phyloP scores from a whole-genome alignment of 2,329 filamentous ascomycete species.

The Colletotrichum godetiae region DNA sequence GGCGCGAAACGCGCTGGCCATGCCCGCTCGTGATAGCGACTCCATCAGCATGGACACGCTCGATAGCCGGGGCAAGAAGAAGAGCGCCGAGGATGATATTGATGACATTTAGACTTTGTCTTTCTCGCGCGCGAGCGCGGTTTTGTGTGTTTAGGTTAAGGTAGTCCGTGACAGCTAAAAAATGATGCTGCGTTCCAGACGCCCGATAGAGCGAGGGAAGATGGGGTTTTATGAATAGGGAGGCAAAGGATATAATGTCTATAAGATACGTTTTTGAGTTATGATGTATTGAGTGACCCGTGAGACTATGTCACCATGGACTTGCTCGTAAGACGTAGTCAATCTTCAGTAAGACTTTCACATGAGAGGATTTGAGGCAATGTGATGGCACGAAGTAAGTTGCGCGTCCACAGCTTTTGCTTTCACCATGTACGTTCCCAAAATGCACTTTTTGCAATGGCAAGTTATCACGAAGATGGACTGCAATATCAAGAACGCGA shows the following conservation, averaged over 20 bases:
- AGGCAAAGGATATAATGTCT: slow-evolving; percentile 35
- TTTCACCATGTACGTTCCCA: too few relatives aligned
- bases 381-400: too few relatives aligned
- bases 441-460: too few relatives aligned
- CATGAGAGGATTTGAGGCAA: too few relatives aligned
- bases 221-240: slow-evolving; percentile 18
- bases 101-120: slow-evolving; percentile 64
- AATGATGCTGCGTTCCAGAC: slow-evolving; percentile 21
- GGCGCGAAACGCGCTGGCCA: slow-evolving; percentile 83
- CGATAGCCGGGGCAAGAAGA: slow-evolving; percentile 69
- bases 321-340: too few relatives aligned
- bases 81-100: slow-evolving; percentile 57
- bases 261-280: slow-evolving; percentile 19
- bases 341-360: too few relatives aligned
- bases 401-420: too few relatives aligned
- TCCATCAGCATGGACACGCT: slow-evolving; percentile 69
- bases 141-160: background rate
- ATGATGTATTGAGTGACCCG: background rate
- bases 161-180: background rate
- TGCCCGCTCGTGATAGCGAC: slow-evolving; percentile 66
- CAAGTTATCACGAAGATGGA: too few relatives aligned
- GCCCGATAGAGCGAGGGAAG: slow-evolving; percentile 7
- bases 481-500: too few relatives aligned
- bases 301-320: background rate
- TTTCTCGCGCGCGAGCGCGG: background rate